Percentiles rank a stretch among this genome's conserved stretches.
Conservation (phyloP, 768 basidiomycete genomes). For the Cystofilobasidium macerans region DNA sequence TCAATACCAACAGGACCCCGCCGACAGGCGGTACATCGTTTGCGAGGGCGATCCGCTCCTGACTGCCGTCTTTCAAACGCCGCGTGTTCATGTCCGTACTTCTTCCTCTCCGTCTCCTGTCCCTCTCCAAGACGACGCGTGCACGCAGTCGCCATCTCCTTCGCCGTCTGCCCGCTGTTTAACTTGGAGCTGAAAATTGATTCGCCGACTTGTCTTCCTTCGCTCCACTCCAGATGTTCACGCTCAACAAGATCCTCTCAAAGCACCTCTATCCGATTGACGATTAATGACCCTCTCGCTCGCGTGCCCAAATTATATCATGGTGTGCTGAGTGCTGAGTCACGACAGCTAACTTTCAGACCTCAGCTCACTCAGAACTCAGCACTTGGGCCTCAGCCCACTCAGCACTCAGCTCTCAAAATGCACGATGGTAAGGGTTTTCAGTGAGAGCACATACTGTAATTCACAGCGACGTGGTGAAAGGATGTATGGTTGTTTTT, state of each 20-base stretch:
- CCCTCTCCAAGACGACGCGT: not conserved
- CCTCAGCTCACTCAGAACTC: no score
- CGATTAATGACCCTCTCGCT: not conserved
- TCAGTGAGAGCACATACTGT: no score
- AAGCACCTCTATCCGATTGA: not conserved
- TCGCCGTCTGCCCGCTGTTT: no score
- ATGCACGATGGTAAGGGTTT: no score
- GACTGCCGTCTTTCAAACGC: conserved; percentile 62
- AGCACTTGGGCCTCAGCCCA: no score
- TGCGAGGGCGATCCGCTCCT: conserved; percentile 56
- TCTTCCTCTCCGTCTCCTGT: conserved; percentile 43
- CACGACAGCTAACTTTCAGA: no score
- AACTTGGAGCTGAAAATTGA: not conserved
- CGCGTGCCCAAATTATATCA: no score
- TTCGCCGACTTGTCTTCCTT: not conserved
- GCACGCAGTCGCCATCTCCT: not conserved
- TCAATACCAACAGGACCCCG: conserved; percentile 51
- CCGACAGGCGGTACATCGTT: conserved; percentile 69
- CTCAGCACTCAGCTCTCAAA: no score
- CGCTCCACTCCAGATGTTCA: conserved; percentile 11
- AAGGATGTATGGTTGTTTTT: no score
- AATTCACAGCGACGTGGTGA: no score
- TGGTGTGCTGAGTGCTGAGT: no score
- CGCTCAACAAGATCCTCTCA: conserved; percentile 9
- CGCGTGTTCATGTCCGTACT: conserved; percentile 47